Conservation (phyloP, 345 rosid genomes). For the Lenwebbia sp. region DNA sequence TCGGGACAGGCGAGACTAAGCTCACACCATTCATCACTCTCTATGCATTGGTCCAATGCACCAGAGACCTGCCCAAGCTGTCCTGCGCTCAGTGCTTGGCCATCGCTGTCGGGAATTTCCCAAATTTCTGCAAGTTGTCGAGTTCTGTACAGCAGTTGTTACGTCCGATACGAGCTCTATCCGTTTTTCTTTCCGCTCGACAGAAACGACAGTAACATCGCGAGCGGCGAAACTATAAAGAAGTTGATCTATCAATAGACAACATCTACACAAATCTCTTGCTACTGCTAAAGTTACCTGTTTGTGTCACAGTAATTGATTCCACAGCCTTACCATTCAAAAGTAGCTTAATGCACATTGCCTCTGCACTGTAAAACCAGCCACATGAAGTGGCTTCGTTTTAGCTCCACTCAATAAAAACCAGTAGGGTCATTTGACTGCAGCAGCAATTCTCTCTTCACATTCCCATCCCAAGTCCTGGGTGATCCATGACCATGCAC, state of each 20-base stretch:
- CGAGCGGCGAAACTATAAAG: neutral
- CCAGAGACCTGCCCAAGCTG: slow-evolving; percentile 42
- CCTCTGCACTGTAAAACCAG: neutral
- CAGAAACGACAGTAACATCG: slow-evolving; percentile 3
- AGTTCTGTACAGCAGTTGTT: slow-evolving; percentile 58
- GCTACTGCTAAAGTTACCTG: neutral
- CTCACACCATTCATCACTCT: slow-evolving; percentile 43
- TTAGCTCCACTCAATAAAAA: neutral
- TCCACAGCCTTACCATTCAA: neutral
- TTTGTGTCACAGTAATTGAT: neutral
- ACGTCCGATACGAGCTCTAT: slow-evolving; percentile 62
- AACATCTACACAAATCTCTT: neutral
- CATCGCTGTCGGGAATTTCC: slow-evolving; percentile 43
- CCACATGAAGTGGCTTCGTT: neutral
- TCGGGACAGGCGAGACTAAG: slow-evolving; percentile 47
- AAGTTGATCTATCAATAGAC: slow-evolving; percentile 22
- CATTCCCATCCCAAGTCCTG: neutral
- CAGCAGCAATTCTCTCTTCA: neutral
- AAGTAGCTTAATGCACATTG: neutral
- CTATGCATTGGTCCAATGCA: slow-evolving; percentile 64
- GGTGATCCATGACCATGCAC: neutral
- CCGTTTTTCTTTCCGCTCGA: slow-evolving; percentile 73
- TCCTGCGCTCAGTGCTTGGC: slow-evolving; percentile 74
- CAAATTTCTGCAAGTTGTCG: slow-evolving; percentile 47
- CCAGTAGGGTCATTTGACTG: neutral